Evolutionary conservation across 345 rosid species (phyloP).

Genomic region (Rhizophora mangle): DNA sequence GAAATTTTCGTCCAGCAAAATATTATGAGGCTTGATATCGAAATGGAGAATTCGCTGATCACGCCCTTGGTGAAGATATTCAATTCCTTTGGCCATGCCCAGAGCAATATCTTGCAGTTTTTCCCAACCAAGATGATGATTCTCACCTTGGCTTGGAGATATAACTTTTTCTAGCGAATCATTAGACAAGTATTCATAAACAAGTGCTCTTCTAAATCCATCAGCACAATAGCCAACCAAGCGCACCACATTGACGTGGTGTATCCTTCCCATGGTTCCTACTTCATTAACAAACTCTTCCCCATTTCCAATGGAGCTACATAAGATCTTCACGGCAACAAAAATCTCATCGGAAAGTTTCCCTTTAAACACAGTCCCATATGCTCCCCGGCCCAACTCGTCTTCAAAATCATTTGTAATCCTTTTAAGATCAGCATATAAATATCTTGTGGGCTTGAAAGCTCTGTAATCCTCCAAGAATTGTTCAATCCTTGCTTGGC

Average conservation of each 20-base stretch:
- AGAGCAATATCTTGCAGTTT: slow-evolving; percentile 22
- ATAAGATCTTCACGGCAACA: slow-evolving; percentile 28
- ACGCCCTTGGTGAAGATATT: slow-evolving; percentile 28
- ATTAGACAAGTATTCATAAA: slow-evolving; percentile 16
- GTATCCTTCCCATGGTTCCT: slow-evolving; percentile 24
- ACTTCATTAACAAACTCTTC: slow-evolving; percentile 27
- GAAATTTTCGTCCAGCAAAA: slow-evolving; percentile 17
- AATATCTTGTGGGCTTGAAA: slow-evolving; percentile 21
- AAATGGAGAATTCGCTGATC: slow-evolving; percentile 25
- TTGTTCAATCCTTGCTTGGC: slow-evolving; percentile 7
- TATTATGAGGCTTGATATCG: slow-evolving; percentile 28
- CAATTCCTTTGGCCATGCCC: slow-evolving; percentile 24
- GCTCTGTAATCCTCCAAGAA: slow-evolving; percentile 31
- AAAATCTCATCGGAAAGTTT: slow-evolving; percentile 22
- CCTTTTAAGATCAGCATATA: slow-evolving; percentile 20
- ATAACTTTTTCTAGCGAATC: slow-evolving; percentile 19
- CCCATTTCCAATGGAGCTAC: slow-evolving; percentile 20
- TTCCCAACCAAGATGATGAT: slow-evolving; percentile 12
- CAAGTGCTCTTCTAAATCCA: slow-evolving; percentile 28
- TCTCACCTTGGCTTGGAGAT: neutral
- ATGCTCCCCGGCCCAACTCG: slow-evolving; percentile 23
- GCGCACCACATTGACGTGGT: slow-evolving; percentile 25
- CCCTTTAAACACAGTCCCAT: slow-evolving; percentile 29
- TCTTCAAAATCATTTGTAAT: slow-evolving; percentile 21
- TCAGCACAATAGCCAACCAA: slow-evolving; percentile 24